Conservation (phyloP, 164 flowering plant species). For the Echeveria elegans region DNA sequence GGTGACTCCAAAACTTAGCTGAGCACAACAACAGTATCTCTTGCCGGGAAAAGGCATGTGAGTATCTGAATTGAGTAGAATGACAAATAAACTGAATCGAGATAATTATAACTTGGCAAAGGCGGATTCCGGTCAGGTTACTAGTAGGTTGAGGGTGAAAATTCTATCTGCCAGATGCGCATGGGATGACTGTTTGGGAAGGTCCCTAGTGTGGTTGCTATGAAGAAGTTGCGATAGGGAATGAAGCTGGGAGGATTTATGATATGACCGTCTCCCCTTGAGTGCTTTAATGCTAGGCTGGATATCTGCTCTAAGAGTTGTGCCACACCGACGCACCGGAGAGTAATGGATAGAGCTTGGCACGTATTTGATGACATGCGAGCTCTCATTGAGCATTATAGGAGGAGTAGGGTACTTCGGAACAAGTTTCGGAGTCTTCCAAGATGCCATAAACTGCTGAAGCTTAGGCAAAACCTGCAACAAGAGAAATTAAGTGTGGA, state of each 20-base stretch:
- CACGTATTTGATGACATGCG: slow-evolving; percentile 1
- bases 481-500: background rate
- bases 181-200: background rate
- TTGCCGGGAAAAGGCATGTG: background rate
- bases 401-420: background rate
- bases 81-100: background rate
- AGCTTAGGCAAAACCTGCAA: slow-evolving; percentile 50
- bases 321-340: slow-evolving; percentile 3
- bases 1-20: background rate
- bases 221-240: slow-evolving; percentile 26
- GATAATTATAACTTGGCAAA: background rate
- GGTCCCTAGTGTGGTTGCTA: slow-evolving; percentile 9
- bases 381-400: slow-evolving; percentile 3
- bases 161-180: background rate
- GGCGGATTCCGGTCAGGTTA: background rate
- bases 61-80: background rate
- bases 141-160: background rate
- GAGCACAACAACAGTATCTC: background rate
- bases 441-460: slow-evolving; percentile 32
- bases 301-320: slow-evolving; percentile 25
- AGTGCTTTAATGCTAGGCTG: slow-evolving; percentile 11
- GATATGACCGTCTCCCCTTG: slow-evolving; percentile 10
- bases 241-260: slow-evolving; percentile 24
- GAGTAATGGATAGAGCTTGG: slow-evolving; percentile 31
- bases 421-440: slow-evolving; percentile 30